Evolutionary conservation across 129 eudicot genomes (phyloP).

Genomic region (Tagetes erecta): DNA sequence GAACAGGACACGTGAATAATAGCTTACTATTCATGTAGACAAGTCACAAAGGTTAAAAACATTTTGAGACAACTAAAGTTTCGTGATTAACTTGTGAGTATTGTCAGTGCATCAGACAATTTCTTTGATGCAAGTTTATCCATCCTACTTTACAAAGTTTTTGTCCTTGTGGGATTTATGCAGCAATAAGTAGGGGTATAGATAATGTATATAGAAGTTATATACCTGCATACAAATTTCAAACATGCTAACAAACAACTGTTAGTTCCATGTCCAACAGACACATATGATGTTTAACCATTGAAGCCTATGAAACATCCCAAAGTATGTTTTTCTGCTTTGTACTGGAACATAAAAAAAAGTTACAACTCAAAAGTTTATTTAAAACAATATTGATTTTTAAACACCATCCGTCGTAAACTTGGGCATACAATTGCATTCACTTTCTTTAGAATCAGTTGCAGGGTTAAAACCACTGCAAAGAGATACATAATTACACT

Average conservation of each 20-base stretch:
- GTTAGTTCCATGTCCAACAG: background rate
- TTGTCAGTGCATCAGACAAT: background rate
- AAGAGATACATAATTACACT: background rate
- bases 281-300: background rate
- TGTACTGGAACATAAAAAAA: background rate
- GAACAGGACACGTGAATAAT: background rate
- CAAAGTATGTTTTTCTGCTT: constrained; percentile 1
- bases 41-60: background rate
- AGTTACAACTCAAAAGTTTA: background rate
- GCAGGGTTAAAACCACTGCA: constrained; percentile 5
- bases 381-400: background rate
- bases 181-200: too few relatives aligned
- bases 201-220: too few relatives aligned
- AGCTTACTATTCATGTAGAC: background rate
- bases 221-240: background rate
- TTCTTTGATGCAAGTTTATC: background rate
- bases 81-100: background rate
- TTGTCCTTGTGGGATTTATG: constrained; percentile 1
- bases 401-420: background rate
- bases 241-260: background rate
- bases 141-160: constrained; percentile 1
- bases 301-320: constrained; percentile 6
- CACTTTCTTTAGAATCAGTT: background rate
- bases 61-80: background rate
- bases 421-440: background rate